A percentile compares a stretch with the other conserved stretches of the same genome.
phyloP scores from a whole-genome alignment of 345 rosid genomes.

The Euphorbia pulcherrima region DNA sequence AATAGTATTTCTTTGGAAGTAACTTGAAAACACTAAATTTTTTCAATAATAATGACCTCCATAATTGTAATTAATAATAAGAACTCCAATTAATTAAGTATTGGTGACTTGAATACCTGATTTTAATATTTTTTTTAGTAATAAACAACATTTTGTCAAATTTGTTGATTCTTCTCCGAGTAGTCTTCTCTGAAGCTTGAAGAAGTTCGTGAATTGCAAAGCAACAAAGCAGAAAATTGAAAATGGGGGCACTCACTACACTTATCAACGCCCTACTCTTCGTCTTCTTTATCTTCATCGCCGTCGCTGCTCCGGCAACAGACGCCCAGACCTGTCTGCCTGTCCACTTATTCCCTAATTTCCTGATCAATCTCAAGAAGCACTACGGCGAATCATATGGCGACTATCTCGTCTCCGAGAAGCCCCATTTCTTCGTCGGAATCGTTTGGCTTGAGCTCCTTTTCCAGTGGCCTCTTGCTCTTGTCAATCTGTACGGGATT shows the following conservation, averaged over 20 bases:
- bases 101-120: too few species aligned
- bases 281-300: slow-evolving; percentile 45
- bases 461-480: slow-evolving; percentile 70
- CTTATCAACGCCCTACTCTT: slow-evolving; percentile 53
- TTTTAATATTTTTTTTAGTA: too few species aligned
- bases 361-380: slow-evolving; percentile 43
- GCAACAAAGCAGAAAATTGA: background rate
- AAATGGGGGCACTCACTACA: slow-evolving; percentile 56
- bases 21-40: too few species aligned
- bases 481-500: slow-evolving; percentile 51
- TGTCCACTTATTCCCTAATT: slow-evolving; percentile 38
- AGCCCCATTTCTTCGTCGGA: slow-evolving; percentile 72
- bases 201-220: background rate
- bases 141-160: too few species aligned
- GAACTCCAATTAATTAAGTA: too few species aligned
- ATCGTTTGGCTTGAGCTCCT: slow-evolving; percentile 64
- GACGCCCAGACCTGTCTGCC: slow-evolving; percentile 64
- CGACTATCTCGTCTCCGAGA: slow-evolving; percentile 64
- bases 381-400: slow-evolving; percentile 42
- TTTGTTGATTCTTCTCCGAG: background rate
- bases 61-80: too few species aligned
- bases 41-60: too few species aligned
- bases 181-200: background rate
- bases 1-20: too few species aligned
- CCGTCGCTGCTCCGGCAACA: slow-evolving; percentile 48